Percentiles rank a stretch among this genome's conserved stretches.
phyloP scores from a whole-genome alignment of 2,329 filamentous ascomycete genomes.

The Diaporthe amygdali region DNA sequence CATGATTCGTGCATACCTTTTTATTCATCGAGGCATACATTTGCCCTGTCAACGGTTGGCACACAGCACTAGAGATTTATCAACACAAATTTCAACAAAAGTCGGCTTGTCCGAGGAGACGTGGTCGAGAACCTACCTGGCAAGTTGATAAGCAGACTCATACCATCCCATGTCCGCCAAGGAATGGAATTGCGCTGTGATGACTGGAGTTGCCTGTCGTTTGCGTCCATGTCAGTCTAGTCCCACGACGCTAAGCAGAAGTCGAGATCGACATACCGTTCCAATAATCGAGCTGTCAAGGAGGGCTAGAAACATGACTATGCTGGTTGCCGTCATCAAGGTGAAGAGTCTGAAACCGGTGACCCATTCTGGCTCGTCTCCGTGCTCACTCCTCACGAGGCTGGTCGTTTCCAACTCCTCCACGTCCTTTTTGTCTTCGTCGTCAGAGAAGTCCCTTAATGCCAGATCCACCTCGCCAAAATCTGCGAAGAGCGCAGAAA shows the following conservation, averaged over 20 bases:
- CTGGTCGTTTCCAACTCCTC: not conserved
- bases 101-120: not conserved
- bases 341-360: not conserved
- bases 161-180: constrained; percentile 1
- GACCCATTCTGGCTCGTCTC: not conserved
- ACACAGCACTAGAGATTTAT: not conserved
- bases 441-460: not conserved
- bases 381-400: not conserved
- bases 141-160: constrained; percentile 1
- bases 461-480: not conserved
- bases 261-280: not conserved
- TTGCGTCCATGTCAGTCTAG: not conserved
- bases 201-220: not conserved
- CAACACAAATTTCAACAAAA: not conserved
- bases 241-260: too few species aligned
- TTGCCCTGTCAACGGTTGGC: not conserved
- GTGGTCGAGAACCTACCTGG: not conserved
- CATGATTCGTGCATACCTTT: not conserved
- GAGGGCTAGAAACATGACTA: not conserved
- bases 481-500: not conserved
- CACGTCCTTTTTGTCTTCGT: not conserved
- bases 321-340: not conserved
- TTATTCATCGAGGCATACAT: not conserved
- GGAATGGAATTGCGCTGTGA: constrained; percentile 14
- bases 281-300: not conserved